Percentiles rank a stretch among this genome's conserved stretches.
These are phyloP conservation scores for Cadophora malorum DNA, from an alignment of 2,329 filamentous ascomycete genomes.

Conservation along the genomic window DNA sequence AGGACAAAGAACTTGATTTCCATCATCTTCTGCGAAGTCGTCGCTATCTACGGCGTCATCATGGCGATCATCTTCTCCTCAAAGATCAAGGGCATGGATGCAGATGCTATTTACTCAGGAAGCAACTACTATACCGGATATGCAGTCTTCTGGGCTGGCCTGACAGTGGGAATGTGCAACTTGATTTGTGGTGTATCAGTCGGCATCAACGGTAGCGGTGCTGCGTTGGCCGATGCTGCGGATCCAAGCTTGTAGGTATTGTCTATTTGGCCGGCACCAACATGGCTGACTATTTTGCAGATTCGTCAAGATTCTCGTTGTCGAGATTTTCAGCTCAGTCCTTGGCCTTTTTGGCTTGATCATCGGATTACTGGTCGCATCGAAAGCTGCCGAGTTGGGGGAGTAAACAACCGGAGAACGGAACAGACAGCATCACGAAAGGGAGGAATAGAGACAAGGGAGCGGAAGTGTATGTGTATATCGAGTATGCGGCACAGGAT, in stretches of 20 bases:
- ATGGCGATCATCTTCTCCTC: slow-evolving; percentile 99
- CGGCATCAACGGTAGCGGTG: slow-evolving; percentile 97
- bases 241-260: slow-evolving; percentile 81
- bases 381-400: slow-evolving; percentile 79
- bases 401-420: slow-evolving; percentile 31
- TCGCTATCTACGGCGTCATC: slow-evolving; percentile 99
- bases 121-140: slow-evolving; percentile 93
- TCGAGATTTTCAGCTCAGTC: slow-evolving; percentile 99
- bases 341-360: slow-evolving; percentile 96
- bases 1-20: slow-evolving; percentile 99
- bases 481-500: slow-evolving; percentile 23
- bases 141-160: slow-evolving; percentile 92
- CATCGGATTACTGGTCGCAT: slow-evolving; percentile 85
- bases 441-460: slow-evolving; percentile 23
- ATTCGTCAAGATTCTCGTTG: slow-evolving; percentile 98
- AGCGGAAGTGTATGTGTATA: slow-evolving; percentile 28
- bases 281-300: slow-evolving; percentile 53
- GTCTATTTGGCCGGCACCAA: neutral
- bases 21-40: slow-evolving; percentile 99
- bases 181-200: slow-evolving; percentile 95
- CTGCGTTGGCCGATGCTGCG: slow-evolving; percentile 93
- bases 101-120: slow-evolving; percentile 71
- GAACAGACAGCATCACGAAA: slow-evolving; percentile 17
- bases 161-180: slow-evolving; percentile 96
- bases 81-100: slow-evolving; percentile 73